phyloP scores from a whole-genome alignment of 768 basidiomycete genomes.

The Suillus spraguei region DNA sequence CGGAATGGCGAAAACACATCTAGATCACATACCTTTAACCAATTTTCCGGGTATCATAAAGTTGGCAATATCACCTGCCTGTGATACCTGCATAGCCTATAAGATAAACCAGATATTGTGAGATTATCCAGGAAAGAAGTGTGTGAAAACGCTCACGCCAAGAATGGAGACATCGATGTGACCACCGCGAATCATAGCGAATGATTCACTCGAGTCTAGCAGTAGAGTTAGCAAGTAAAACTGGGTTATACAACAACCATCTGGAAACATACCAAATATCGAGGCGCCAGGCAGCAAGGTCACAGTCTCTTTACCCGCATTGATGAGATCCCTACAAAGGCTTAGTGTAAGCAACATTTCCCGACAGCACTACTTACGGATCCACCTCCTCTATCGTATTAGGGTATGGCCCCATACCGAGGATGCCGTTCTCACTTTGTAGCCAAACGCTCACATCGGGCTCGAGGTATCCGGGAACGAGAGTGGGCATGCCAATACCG shows the following conservation, averaged over 20 bases:
- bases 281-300: constrained; percentile 92
- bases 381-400: constrained; percentile 71
- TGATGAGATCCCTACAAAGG: constrained; percentile 76
- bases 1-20: background rate
- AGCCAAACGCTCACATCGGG: constrained; percentile 82
- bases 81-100: constrained; percentile 94
- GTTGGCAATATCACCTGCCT: constrained; percentile 93
- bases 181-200: constrained; percentile 97
- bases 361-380: constrained; percentile 52
- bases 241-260: background rate
- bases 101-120: constrained; percentile 11
- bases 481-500: constrained; percentile 90
- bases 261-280: constrained; percentile 68
- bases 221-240: constrained; percentile 9
- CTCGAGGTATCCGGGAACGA: constrained; percentile 79
- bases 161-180: constrained; percentile 94
- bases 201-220: constrained; percentile 87
- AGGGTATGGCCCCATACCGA: constrained; percentile 92
- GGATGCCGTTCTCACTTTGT: constrained; percentile 89
- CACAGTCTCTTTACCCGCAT: constrained; percentile 94
- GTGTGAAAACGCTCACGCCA: constrained; percentile 56
- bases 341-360: constrained; percentile 13
- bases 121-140: constrained; percentile 5
- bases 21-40: constrained; percentile 59
- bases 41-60: constrained; percentile 98